phyloP scores from a whole-genome alignment of 352 stramenopile genomes.

The Globisporangium alternatum region DNA sequence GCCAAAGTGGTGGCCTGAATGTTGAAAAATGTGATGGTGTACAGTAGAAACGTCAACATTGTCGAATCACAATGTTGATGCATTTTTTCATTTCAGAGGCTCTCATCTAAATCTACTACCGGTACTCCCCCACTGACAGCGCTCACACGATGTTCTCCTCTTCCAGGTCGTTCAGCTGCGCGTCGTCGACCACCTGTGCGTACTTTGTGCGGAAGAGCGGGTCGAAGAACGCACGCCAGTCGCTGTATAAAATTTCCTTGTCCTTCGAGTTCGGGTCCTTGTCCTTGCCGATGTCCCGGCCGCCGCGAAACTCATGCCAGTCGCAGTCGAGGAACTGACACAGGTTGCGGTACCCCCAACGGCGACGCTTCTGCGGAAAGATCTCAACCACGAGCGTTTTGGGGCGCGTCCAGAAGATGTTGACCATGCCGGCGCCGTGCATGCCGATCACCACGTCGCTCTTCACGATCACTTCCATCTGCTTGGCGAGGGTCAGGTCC shows the following conservation, averaged over 20 bases:
- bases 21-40: background rate
- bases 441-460: conserved; percentile 82
- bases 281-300: conserved; percentile 25
- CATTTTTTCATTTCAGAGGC: conserved; percentile 17
- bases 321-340: conserved; percentile 69
- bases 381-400: conserved; percentile 68
- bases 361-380: conserved; percentile 46
- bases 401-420: conserved; percentile 60
- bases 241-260: conserved; percentile 47
- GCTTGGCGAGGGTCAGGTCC: conserved; percentile 42
- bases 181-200: conserved; percentile 13
- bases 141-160: no score
- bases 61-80: background rate
- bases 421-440: conserved; percentile 80
- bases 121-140: no score
- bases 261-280: conserved; percentile 45
- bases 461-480: conserved; percentile 60
- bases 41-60: background rate
- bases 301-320: conserved; percentile 54
- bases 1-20: background rate
- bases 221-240: conserved; percentile 58
- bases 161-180: background rate
- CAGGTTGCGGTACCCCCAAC: conserved; percentile 77
- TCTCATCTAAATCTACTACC: background rate
- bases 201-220: conserved; percentile 34